A percentile compares a stretch with the other conserved stretches of the same genome.
Conservation (phyloP, 2,329 filamentous ascomycete genomes). For the Fusarium irregulare region DNA sequence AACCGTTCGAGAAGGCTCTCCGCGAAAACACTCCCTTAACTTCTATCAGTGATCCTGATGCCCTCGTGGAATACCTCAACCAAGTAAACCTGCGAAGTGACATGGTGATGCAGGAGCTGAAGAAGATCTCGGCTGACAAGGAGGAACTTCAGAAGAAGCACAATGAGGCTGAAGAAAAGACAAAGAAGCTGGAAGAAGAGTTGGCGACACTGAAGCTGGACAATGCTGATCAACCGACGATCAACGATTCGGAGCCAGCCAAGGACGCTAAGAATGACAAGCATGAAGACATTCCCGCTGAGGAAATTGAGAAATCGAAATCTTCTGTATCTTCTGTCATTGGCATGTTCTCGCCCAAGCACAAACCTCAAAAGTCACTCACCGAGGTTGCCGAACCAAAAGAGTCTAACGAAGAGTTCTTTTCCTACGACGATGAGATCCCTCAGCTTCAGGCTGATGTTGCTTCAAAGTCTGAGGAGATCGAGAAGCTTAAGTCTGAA, state of each 20-base stretch:
- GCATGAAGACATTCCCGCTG: conserved; percentile 31
- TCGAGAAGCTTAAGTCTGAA: conserved; percentile 76
- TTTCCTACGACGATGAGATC: conserved; percentile 91
- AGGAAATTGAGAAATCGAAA: conserved; percentile 51
- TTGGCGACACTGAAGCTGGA: conserved; percentile 61
- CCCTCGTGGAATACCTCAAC: conserved; percentile 89
- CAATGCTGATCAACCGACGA: conserved; percentile 41
- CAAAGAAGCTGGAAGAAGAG: conserved; percentile 72
- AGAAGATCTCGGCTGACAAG: conserved; percentile 83
- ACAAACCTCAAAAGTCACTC: conserved; percentile 51
- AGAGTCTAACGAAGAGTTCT: conserved; percentile 76
- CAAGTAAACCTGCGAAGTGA: conserved; percentile 87
- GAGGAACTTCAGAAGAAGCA: conserved; percentile 82
- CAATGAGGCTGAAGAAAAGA: conserved; percentile 73
- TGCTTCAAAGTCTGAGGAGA: conserved; percentile 75
- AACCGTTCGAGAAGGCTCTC: conserved; percentile 90
- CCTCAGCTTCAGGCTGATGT: conserved; percentile 83
- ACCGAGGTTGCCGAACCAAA: conserved; percentile 44
- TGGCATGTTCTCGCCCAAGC: conserved; percentile 62
- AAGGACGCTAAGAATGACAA: conserved; percentile 49
- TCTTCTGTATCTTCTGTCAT: conserved; percentile 62
- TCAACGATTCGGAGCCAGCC: conserved; percentile 49
- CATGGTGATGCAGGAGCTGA: conserved; percentile 94
- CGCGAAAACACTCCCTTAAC: conserved; percentile 93
- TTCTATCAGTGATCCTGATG: conserved; percentile 85